Base-by-base conservation (phyloP, 2,329 filamentous ascomycete genomes). In the Fusarium cicatricum region DNA sequence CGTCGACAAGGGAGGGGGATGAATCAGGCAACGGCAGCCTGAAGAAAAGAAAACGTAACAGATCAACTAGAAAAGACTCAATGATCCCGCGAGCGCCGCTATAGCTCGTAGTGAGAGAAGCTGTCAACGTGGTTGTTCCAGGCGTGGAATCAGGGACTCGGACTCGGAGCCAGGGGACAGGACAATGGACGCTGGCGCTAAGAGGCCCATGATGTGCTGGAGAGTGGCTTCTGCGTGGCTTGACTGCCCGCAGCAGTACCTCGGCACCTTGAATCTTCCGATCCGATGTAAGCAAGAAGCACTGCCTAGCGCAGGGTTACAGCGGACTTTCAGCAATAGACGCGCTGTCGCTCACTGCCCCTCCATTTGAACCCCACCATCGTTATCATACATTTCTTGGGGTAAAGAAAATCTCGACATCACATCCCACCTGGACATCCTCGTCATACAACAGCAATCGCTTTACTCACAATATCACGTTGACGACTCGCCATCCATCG, bases 321-420 rank as follows among this genome's bases (percentile, higher is more conserved):
- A 55, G 58, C 36, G 21, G 49, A n/a, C 41, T 45, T 10, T 54
- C 42, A 19, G 26, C 34, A 19, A 5, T 21, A 19, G 16, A 37
- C 11, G 7, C n/a, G 15, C 15, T 31, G 26, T 15, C n/a, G 10
- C 28, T 17, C 32, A 17, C 23, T 50, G 56, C 60, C 60, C 60
- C 60, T 63, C 60, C 29, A 50, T 52, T n/a, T 19, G 28, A 51
- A 63, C 60, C 60, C 60, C 60, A 60, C 60, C 52, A 64, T 61
- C 21, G 19, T 41, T 53, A 28, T 57, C 21, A 33, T 19, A 46
- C 15, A 37, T 29, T 57, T 7, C 47, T 50, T 55, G 46, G 47
- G 52, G 28, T 45, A 37, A 36, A 41, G 56, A 50, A 51, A 57
- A 54, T 50, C 32, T 51, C 10, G 19, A 50, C 51, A 38, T 31